Percentiles rank a stretch among this genome's conserved stretches.
Evolutionary conservation across 139 green algal genomes (phyloP).

Genomic region (Chlamydomonas eustigma): DNA sequence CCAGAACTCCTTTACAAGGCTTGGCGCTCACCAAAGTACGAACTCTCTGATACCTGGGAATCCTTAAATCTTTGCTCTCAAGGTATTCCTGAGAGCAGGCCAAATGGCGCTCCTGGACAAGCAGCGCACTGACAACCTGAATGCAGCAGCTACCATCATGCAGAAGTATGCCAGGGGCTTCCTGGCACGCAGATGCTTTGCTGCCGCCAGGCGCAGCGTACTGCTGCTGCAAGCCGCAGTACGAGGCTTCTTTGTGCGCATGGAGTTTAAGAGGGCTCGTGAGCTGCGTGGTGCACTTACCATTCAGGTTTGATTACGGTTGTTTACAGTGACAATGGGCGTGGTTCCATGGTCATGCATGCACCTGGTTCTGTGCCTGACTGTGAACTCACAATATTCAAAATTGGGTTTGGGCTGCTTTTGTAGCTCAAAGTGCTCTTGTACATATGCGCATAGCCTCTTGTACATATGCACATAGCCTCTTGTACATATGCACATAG

Average conservation of each 20-base stretch:
- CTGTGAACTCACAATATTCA: no score
- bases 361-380: neutral
- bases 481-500: no score
- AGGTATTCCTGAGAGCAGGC: slow-evolving; percentile 78
- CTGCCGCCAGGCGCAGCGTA: neutral
- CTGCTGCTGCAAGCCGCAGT: slow-evolving; percentile 38
- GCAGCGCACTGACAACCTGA: slow-evolving; percentile 77
- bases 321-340: neutral
- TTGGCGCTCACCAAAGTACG: no score
- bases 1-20: no score
- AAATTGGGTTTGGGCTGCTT: no score
- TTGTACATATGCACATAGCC: no score
- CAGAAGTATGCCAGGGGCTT: slow-evolving; percentile 62
- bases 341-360: neutral
- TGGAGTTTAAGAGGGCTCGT: slow-evolving; percentile 33
- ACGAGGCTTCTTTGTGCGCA: slow-evolving; percentile 44
- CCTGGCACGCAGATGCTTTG: slow-evolving; percentile 40
- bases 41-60: no score
- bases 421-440: no score
- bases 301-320: slow-evolving; percentile 40
- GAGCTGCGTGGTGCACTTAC: slow-evolving; percentile 33
- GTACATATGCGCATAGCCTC: no score
- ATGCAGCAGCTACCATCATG: slow-evolving; percentile 68
- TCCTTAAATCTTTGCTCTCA: no score
- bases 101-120: slow-evolving; percentile 94